Percentiles rank a stretch among this genome's conserved stretches.
These are phyloP conservation scores for Chaetoceros muelleri DNA, from an alignment of 108 stramenopile genomes.

Conservation along the genomic window DNA sequence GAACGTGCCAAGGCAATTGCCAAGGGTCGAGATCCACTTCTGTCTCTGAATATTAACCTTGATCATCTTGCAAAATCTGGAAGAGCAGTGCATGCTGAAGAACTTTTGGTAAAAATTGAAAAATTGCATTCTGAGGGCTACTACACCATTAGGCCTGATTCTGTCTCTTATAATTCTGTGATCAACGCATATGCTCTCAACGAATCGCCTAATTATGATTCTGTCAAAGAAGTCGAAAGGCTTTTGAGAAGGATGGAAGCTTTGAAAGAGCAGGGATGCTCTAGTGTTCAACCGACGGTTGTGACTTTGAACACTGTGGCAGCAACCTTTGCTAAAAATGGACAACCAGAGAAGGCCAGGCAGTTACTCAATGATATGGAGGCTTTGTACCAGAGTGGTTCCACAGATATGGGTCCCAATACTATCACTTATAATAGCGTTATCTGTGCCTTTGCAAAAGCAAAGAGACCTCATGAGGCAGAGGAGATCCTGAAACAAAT, in stretches of 20 bases:
- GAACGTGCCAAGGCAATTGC: background rate
- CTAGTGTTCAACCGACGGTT: background rate
- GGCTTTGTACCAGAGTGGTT: conserved; percentile 25
- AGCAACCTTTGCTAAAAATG: conserved; percentile 1
- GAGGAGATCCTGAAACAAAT: conserved; percentile 7
- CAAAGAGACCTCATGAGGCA: conserved; percentile 9
- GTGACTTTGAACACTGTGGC: background rate
- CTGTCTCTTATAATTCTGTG: conserved; percentile 8
- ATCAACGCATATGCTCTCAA: conserved; percentile 8
- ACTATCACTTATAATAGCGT: conserved; percentile 36
- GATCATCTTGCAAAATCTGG: conserved; percentile 46
- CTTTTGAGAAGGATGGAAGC: background rate
- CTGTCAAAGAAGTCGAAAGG: background rate
- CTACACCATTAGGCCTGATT: conserved; percentile 30
- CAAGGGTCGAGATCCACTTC: conserved; percentile 31
- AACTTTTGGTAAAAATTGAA: conserved; percentile 49
- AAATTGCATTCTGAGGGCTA: conserved; percentile 59
- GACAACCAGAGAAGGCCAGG: conserved; percentile 7
- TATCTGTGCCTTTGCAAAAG: conserved; percentile 22
- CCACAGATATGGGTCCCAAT: conserved; percentile 2
- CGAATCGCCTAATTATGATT: background rate
- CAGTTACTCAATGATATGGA: conserved; percentile 14
- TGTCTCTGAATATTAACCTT: conserved; percentile 62
- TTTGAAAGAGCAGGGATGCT: background rate
- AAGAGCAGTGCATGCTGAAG: conserved; percentile 48